Evolutionary conservation across 2,329 filamentous ascomycete genomes (phyloP).

Genomic region (Zopfia rhizophila): DNA sequence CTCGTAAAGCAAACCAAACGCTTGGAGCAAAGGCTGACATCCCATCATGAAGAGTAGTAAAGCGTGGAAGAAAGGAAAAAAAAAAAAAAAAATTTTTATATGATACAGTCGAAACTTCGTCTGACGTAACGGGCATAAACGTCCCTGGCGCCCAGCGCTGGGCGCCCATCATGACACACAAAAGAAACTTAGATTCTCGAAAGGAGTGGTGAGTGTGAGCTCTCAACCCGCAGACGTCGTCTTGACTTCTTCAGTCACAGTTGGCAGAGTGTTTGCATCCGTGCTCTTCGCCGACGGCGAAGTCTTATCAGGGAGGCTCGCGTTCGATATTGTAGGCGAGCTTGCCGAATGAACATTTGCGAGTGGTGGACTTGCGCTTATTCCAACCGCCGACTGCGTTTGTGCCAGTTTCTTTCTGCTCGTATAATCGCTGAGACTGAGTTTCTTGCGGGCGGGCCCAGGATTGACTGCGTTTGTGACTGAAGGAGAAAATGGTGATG

Average conservation of each 20-base stretch:
- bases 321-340: constrained; percentile 44
- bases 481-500: constrained; percentile 50
- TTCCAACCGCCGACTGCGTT: constrained; percentile 32
- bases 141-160: constrained; percentile 10
- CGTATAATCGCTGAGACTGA: constrained; percentile 63
- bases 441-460: constrained; percentile 58
- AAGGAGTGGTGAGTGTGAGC: neutral
- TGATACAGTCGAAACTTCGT: neutral
- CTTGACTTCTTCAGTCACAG: constrained; percentile 36
- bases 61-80: neutral
- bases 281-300: constrained; percentile 40
- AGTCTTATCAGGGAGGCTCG: constrained; percentile 41
- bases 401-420: constrained; percentile 53
- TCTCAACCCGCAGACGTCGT: neutral
- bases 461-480: constrained; percentile 56
- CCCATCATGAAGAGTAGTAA: neutral
- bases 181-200: neutral
- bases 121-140: neutral
- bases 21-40: neutral
- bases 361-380: constrained; percentile 34
- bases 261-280: constrained; percentile 35
- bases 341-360: constrained; percentile 37
- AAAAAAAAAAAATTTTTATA: neutral
- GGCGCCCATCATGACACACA: constrained; percentile 4
- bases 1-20: no score